phyloP scores from a whole-genome alignment of 768 basidiomycete genomes.

The Tylopilus vinaceipallidus region DNA sequence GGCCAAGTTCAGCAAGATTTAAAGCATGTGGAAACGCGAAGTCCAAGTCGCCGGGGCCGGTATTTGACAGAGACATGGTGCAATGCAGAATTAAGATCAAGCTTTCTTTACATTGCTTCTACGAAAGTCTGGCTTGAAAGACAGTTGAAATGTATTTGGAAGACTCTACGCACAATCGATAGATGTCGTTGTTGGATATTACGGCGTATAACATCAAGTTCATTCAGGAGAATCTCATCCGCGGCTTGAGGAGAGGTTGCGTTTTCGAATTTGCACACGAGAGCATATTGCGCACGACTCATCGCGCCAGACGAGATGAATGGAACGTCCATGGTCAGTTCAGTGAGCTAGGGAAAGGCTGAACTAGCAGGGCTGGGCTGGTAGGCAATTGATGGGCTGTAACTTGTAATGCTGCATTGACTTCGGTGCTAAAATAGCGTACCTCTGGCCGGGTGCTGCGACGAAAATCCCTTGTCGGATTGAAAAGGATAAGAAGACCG shows the following conservation, averaged over 20 bases:
- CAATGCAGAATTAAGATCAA: constrained; percentile 74
- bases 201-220: constrained; percentile 55
- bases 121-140: constrained; percentile 4
- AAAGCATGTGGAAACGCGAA: constrained; percentile 78
- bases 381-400: too few species aligned
- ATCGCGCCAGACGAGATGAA: constrained; percentile 78
- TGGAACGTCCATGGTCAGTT: constrained; percentile 62
- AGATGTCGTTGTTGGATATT: constrained; percentile 50
- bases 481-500: neutral
- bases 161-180: constrained; percentile 48
- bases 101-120: constrained; percentile 67
- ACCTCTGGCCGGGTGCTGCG: constrained; percentile 17
- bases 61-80: constrained; percentile 45
- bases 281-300: constrained; percentile 69
- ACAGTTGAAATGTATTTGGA: neutral
- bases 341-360: neutral
- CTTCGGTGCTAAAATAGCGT: constrained; percentile 9
- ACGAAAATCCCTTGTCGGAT: neutral
- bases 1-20: constrained; percentile 70
- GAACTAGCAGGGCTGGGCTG: neutral
- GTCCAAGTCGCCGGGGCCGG: constrained; percentile 47
- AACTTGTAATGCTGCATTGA: too few species aligned
- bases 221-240: constrained; percentile 58
- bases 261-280: constrained; percentile 72
- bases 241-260: constrained; percentile 54